These are phyloP conservation scores for Syzygium grande DNA, from an alignment of 345 rosid species.

Conservation along the genomic window DNA sequence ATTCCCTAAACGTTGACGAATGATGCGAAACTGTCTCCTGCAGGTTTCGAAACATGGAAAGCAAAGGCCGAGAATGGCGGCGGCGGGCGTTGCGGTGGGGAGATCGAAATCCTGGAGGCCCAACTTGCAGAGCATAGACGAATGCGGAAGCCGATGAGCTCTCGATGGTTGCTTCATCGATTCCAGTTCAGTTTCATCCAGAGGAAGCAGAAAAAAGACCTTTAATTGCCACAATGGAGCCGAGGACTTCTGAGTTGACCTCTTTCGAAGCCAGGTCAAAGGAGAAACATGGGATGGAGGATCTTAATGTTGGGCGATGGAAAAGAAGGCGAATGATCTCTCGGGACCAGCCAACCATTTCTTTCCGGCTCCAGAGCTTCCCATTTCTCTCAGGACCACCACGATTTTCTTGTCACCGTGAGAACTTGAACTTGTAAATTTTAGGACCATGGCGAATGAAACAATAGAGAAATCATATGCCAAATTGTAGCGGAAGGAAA, in stretches of 20 bases:
- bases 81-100: conserved; percentile 23
- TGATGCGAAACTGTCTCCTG: not conserved
- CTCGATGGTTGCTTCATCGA: not conserved
- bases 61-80: conserved; percentile 29
- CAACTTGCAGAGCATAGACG: conserved; percentile 72
- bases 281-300: not conserved
- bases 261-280: not conserved
- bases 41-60: conserved; percentile 28
- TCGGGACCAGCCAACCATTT: not conserved
- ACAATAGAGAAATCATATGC: not conserved
- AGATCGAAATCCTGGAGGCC: conserved; percentile 84
- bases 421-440: not conserved
- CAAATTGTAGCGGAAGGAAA: not conserved
- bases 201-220: not conserved
- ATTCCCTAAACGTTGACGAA: not conserved
- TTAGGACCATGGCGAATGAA: not conserved
- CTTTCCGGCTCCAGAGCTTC: not conserved
- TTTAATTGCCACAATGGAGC: not conserved
- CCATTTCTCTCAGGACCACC: not conserved
- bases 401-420: not conserved
- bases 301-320: no score
- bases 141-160: conserved; percentile 38
- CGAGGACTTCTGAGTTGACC: not conserved
- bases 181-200: not conserved
- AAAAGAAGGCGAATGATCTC: not conserved